Percentiles rank a stretch among this genome's conserved stretches.
Evolutionary conservation across 129 eudicot species (phyloP).

Genomic region (Saussurea involucrata): DNA sequence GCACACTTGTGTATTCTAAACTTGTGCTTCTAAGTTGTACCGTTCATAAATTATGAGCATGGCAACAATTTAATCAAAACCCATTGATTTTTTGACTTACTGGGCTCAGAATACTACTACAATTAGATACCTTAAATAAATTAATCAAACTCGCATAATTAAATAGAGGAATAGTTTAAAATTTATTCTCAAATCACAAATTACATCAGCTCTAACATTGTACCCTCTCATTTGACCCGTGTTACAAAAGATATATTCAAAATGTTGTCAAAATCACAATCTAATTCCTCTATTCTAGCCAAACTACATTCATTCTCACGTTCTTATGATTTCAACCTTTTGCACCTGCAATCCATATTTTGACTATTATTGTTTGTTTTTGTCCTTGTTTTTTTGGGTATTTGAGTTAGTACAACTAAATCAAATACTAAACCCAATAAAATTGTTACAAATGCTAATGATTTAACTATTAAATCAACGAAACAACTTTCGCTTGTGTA

Average conservation of each 20-base stretch:
- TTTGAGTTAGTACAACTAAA: not conserved
- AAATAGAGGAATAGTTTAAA: no score
- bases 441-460: not conserved
- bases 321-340: not conserved
- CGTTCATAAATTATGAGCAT: no score
- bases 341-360: not conserved
- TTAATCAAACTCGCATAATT: no score
- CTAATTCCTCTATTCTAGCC: not conserved
- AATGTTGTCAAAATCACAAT: not conserved
- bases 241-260: not conserved
- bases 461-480: not conserved
- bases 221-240: not conserved
- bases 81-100: no score
- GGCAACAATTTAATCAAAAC: no score
- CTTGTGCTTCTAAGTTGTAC: no score
- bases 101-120: no score
- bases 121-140: no score
- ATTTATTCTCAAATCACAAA: no score
- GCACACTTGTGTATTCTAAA: no score
- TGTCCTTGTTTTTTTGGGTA: not conserved
- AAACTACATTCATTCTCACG: not conserved
- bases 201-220: no score
- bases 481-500: constrained; percentile 6
- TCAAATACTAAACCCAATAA: not conserved
- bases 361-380: not conserved